Evolutionary conservation across 768 basidiomycete species (phyloP).

Genomic region (Amanita pallidorosea): DNA sequence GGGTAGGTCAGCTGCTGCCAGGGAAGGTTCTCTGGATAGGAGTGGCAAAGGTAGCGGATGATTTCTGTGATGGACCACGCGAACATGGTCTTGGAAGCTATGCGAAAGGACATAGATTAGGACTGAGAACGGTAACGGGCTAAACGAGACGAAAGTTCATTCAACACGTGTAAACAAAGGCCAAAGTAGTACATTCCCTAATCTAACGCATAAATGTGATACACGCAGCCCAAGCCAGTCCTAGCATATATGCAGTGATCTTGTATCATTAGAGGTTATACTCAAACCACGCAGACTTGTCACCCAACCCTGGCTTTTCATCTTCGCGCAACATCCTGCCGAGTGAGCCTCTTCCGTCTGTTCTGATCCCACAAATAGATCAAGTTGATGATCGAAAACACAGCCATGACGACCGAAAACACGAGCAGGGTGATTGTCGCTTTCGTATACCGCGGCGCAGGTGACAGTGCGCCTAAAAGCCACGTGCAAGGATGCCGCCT

Average conservation of each 20-base stretch:
- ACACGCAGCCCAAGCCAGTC: no score
- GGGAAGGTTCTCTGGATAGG: no score
- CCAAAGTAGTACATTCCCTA: no score
- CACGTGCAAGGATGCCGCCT: slow-evolving; percentile 55
- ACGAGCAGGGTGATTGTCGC: slow-evolving; percentile 21
- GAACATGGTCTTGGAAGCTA: no score
- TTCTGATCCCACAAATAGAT: slow-evolving; percentile 32
- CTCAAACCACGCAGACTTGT: slow-evolving; percentile 43
- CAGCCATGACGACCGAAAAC: slow-evolving; percentile 27
- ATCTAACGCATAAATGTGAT: no score
- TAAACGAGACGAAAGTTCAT: no score
- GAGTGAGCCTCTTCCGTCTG: slow-evolving; percentile 28
- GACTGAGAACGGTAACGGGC: no score
- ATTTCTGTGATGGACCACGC: no score
- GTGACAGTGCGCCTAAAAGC: slow-evolving; percentile 41
- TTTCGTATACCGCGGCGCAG: slow-evolving; percentile 30
- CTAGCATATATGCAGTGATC: slow-evolving; percentile 13
- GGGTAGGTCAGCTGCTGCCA: no score
- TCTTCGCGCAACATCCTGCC: slow-evolving; percentile 18
- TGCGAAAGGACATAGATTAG: no score
- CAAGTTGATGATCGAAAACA: slow-evolving; percentile 25
- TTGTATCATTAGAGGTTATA: slow-evolving; percentile 29
- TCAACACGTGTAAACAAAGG: no score
- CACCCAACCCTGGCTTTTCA: slow-evolving; percentile 33
- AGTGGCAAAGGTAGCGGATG: no score